Base-by-base conservation (phyloP, 352 stramenopile genomes). In the Phytophthora multivora region DNA sequence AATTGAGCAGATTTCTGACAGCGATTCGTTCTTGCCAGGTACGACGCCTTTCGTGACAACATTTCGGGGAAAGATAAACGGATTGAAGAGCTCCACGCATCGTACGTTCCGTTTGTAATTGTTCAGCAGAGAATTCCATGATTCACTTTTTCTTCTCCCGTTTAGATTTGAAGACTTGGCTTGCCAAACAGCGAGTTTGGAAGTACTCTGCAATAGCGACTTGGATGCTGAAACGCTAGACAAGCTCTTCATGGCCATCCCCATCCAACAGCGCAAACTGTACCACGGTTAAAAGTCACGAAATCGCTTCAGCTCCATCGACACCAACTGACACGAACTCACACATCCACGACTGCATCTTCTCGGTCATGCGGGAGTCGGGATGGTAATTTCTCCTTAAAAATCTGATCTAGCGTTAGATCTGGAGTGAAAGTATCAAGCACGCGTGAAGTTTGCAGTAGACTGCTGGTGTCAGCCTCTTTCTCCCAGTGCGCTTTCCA, bases 341-440 rank as follows among this genome's bases (percentile, higher is more conserved):
- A 92, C 35, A 92, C 83, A 25, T 92, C 79, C 10, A 90, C 83
- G 4, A 89, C 79, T 10, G 81, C 80, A 74, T 89, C 76, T 73
- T 90, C 81, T 15, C 76, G 69, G 41, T 82, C 80, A 39, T 90
- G 81, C 31, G 75, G 78, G 5, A 90, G 66, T 38, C 83, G 71
- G 18, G 83, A 92, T 15, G 74, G 75, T 31, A 92, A 60, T 50
- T 89, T 90, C 33, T 90, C 80, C 19, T 90, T 91, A 51, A 92
- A 92, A 51, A 90, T 77, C 48, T 91, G 71, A 19, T 88, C 74
- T 19, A 92, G 58, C 5, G 73, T 75, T 40, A 91, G 30, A 43
- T 75, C 58, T 33, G 58, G 26, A 11, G 69, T 56, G 43, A 81
- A 62, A n/a, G 64, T 45, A 31, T 86, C 53, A 39, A 83, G 51